A percentile compares a stretch with the other conserved stretches of the same genome.
These are phyloP conservation scores for Solanum arcanum DNA, from an alignment of 257 asterid genomes.

Conservation along the genomic window DNA sequence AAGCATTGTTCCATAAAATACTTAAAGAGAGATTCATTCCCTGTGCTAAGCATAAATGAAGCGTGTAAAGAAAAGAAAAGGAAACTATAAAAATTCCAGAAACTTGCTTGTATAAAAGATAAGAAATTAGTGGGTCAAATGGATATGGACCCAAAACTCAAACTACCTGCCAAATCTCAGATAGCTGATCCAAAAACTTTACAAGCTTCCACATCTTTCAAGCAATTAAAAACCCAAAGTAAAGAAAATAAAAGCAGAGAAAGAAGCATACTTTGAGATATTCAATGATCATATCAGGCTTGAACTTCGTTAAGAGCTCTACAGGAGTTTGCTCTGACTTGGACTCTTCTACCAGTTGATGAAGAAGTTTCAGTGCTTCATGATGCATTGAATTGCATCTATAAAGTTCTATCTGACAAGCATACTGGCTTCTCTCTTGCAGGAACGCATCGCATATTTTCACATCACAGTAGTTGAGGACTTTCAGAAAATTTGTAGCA, in stretches of 20 bases:
- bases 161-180: not conserved
- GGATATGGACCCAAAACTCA: not conserved
- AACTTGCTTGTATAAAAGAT: not conserved
- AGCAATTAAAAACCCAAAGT: not conserved
- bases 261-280: conserved; percentile 68
- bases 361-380: conserved; percentile 81
- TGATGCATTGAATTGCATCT: conserved; percentile 76
- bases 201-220: not conserved
- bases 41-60: not conserved
- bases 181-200: not conserved
- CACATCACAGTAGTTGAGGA: conserved; percentile 71
- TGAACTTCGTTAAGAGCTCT: conserved; percentile 73
- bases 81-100: not conserved
- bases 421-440: conserved; percentile 59
- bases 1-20: not conserved
- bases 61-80: not conserved
- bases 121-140: not conserved
- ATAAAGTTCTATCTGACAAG: conserved; percentile 74
- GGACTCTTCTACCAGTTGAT: conserved; percentile 79
- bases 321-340: conserved; percentile 67
- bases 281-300: conserved; percentile 87
- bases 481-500: conserved; percentile 72
- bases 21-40: not conserved
- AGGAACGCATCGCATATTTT: conserved; percentile 82
- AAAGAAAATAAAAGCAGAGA: conserved; percentile 2